Conservation (phyloP, 495 filamentous ascomycete species). For the Aspergillus indologenus region DNA sequence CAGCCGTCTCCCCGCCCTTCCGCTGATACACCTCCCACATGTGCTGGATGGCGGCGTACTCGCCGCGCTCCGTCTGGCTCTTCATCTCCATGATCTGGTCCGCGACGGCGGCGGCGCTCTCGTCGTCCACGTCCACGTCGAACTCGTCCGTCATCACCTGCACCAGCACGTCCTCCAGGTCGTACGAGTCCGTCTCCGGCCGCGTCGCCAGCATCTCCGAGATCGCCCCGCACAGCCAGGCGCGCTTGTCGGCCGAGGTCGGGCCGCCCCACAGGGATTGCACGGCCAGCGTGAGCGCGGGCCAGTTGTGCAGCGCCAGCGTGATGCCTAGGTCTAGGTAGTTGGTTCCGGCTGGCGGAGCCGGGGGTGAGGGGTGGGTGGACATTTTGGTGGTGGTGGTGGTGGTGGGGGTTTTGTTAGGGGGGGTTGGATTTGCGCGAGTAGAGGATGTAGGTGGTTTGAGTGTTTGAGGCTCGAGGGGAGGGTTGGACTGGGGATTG, state of each 20-base stretch:
- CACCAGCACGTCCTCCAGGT: constrained; percentile 77
- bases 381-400: constrained; percentile 8
- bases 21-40: constrained; percentile 64
- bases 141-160: constrained; percentile 96
- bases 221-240: constrained; percentile 91
- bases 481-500: not conserved
- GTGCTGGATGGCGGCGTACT: constrained; percentile 64
- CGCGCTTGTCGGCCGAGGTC: constrained; percentile 81
- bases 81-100: constrained; percentile 65
- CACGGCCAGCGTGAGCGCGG: constrained; percentile 81
- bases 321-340: constrained; percentile 82
- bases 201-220: constrained; percentile 72
- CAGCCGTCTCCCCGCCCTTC: constrained; percentile 48
- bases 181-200: constrained; percentile 75
- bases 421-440: not conserved
- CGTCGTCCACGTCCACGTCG: constrained; percentile 86
- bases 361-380: constrained; percentile 16
- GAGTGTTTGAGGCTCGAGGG: not conserved
- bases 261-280: constrained; percentile 83
- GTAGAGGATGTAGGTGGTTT: not conserved
- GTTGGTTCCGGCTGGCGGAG: constrained; percentile 19
- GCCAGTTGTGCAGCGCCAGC: constrained; percentile 77
- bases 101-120: constrained; percentile 71
- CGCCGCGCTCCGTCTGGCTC: constrained; percentile 56
- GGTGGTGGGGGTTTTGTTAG: constrained; percentile 21